Conservation (phyloP, 2,329 filamentous ascomycete species). For the Fusarium clavum region DNA sequence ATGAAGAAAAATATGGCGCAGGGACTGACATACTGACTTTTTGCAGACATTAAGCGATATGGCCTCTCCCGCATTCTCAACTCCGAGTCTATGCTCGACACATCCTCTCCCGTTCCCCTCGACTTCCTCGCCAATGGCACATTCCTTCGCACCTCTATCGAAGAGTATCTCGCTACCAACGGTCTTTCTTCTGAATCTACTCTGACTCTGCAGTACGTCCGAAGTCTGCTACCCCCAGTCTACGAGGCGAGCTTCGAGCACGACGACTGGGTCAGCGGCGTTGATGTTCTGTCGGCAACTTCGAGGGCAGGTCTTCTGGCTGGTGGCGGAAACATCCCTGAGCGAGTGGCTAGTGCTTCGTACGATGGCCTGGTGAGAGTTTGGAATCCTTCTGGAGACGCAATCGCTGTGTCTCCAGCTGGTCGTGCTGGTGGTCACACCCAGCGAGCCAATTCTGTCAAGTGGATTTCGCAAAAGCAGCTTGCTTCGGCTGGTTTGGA, state of each 20-base stretch:
- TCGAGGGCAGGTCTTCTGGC: conserved; percentile 68
- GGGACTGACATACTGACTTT: not conserved
- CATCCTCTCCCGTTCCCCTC: conserved; percentile 76
- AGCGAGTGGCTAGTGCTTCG: conserved; percentile 85
- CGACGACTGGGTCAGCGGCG: conserved; percentile 93
- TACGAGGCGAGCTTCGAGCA: conserved; percentile 95
- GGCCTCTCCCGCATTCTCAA: conserved; percentile 77
- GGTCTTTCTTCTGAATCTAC: conserved; percentile 91
- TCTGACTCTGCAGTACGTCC: conserved; percentile 90
- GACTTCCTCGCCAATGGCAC: conserved; percentile 96
- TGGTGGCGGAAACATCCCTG: conserved; percentile 45
- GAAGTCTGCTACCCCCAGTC: conserved; percentile 87
- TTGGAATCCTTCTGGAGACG: conserved; percentile 89
- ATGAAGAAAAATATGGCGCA: rapidly evolving
- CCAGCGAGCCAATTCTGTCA: conserved; percentile 82
- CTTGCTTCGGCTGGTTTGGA: conserved; percentile 88
- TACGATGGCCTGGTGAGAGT: conserved; percentile 91
- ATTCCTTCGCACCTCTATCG: conserved; percentile 88
- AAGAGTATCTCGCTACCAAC: conserved; percentile 87
- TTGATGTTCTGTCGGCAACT: conserved; percentile 81
- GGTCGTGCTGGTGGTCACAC: conserved; percentile 77
- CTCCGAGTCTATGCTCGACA: conserved; percentile 77
- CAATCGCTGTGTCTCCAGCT: conserved; percentile 80
- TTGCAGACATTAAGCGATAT: conserved; percentile 75
- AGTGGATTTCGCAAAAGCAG: conserved; percentile 81